Evolutionary conservation across 371 early-diverging fungal species (phyloP).

Genomic region (Syncephalastrum racemosum): DNA sequence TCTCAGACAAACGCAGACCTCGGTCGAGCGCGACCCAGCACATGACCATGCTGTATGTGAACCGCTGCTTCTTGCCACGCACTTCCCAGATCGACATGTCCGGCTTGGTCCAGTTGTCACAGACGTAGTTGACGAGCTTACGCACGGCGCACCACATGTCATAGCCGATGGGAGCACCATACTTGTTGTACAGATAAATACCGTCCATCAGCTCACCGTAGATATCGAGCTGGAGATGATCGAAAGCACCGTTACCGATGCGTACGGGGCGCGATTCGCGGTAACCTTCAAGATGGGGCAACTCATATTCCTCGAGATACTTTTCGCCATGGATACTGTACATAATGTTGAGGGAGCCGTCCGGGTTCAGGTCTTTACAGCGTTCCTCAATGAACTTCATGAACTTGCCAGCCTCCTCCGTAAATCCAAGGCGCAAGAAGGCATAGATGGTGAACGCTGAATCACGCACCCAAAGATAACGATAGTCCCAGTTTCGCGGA

Average conservation of each 20-base stretch:
- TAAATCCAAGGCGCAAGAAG: constrained; percentile 74
- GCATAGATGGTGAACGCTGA: constrained; percentile 84
- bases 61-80: constrained; percentile 65
- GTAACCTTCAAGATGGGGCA: constrained; percentile 76
- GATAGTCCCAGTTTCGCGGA: constrained; percentile 82
- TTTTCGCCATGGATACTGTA: constrained; percentile 76
- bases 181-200: constrained; percentile 83
- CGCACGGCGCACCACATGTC: constrained; percentile 74
- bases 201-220: constrained; percentile 84
- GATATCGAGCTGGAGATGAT: constrained; percentile 82
- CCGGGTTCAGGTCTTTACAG: constrained; percentile 64
- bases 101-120: constrained; percentile 58
- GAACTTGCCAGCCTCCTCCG: constrained; percentile 68
- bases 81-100: constrained; percentile 90
- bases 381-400: constrained; percentile 68
- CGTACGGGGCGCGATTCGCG: constrained; percentile 78
- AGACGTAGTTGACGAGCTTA: constrained; percentile 70
- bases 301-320: constrained; percentile 59
- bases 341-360: constrained; percentile 82
- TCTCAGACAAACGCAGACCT: constrained; percentile 74
- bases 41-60: constrained; percentile 78
- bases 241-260: constrained; percentile 79
- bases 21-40: constrained; percentile 89
- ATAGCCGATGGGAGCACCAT: constrained; percentile 71
- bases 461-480: constrained; percentile 83